Evolutionary conservation across 345 rosid species (phyloP), one percentile per base, ranked within the genome.

Genomic region (Melaleuca alternifolia): DNA sequence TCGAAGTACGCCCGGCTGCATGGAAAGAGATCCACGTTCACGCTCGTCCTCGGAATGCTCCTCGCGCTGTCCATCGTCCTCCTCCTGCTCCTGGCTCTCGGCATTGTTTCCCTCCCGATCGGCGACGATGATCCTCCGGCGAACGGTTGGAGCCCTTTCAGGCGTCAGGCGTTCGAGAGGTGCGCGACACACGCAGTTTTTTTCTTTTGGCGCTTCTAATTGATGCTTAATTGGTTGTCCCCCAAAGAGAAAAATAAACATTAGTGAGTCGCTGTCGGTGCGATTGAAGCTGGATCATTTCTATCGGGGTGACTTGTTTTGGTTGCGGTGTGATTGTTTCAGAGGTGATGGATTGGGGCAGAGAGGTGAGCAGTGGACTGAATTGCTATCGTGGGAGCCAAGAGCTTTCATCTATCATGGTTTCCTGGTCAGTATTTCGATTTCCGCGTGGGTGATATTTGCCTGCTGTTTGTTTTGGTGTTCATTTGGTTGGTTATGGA

Each of bases 351-450:
- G 92, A 86, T 84, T 91, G 90, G 95, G 95, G 87, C 87, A 88
- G 87, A 94, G 95, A 92, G 94, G 92, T 65, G 93, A 94, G 88
- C 96, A 94, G 89, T 94, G 98, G 99, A 96, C 96, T 41, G 96
- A 97, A 91, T 91, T 97, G 84, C 87, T 96, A 79, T 92, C 99
- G 24, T 96, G 98, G 98, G 98, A 96, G 90, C 99, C 99, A 21
- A 90, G 98, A 86, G 97, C 98, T 87, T 93, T 92, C 86, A 59
- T 97, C 65, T 96, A 95, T 89, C 99, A 96, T 52, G 93, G 91
- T 89, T 96, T 97, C 88, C 90, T 97, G 98, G 99, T 96, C 83
- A 87, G 95, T 90, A 8, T 89, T 46, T 24, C 50, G 52, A 14
- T 79, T 84, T 50, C 76, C 0, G 3, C 62, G 71, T 30, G 65